Percentiles rank a stretch among this genome's conserved stretches.
phyloP scores from a whole-genome alignment of 2,329 filamentous ascomycete genomes.

The Dactylellina haptotyla region DNA sequence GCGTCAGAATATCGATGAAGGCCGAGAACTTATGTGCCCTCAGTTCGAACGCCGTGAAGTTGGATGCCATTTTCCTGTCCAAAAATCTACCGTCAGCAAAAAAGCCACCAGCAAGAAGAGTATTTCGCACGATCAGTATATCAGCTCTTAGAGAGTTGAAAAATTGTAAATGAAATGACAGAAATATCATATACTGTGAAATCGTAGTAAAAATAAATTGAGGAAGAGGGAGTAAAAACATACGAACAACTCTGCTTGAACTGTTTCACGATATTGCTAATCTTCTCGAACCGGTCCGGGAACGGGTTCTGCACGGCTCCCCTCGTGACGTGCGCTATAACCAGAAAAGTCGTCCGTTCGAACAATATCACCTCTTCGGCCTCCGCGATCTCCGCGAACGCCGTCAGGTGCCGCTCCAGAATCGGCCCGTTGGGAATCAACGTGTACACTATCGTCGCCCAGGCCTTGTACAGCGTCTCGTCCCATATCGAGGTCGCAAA shows the following conservation, averaged over 20 bases:
- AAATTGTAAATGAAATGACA: neutral
- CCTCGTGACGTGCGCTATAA: constrained; percentile 90
- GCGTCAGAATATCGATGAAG: constrained; percentile 94
- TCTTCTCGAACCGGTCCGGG: constrained; percentile 89
- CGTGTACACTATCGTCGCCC: constrained; percentile 97
- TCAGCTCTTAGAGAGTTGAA: neutral
- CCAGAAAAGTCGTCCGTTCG: constrained; percentile 93
- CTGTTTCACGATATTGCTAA: constrained; percentile 97
- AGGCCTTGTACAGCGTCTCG: constrained; percentile 96
- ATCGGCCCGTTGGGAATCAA: constrained; percentile 91
- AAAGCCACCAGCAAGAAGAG: constrained; percentile 61
- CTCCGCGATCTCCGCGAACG: constrained; percentile 84
- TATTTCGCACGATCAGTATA: constrained; percentile 61
- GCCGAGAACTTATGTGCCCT: constrained; percentile 77
- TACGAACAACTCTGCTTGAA: constrained; percentile 83
- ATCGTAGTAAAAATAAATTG: neutral
- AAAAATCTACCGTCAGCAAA: constrained; percentile 60
- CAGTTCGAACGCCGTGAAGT: constrained; percentile 58
- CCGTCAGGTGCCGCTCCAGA: constrained; percentile 85
- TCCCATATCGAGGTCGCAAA: constrained; percentile 99
- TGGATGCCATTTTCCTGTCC: constrained; percentile 62
- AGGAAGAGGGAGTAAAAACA: constrained; percentile 52
- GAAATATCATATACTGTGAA: no score
- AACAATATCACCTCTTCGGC: constrained; percentile 95
- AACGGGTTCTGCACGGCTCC: constrained; percentile 84